phyloP scores from a whole-genome alignment of 495 filamentous ascomycete genomes.

The Staphylotrichum tortipilum region DNA sequence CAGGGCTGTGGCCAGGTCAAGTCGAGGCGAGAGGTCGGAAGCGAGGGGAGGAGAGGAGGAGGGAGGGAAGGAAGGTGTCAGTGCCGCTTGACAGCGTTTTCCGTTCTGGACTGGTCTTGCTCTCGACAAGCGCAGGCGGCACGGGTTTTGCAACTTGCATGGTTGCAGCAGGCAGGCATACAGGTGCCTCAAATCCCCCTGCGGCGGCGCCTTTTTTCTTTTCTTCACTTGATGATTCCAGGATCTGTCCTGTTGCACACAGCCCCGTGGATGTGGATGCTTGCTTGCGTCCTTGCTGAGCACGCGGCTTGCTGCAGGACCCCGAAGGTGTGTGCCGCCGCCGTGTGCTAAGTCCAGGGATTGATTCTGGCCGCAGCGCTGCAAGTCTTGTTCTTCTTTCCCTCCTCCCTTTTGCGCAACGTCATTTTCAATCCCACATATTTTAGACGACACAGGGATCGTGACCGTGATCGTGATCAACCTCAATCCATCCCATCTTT shows the following conservation, averaged over 20 bases:
- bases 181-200: neutral
- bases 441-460: neutral
- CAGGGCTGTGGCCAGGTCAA: too few relatives aligned
- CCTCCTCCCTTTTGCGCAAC: slow-evolving; percentile 2
- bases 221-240: neutral
- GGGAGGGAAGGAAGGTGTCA: neutral
- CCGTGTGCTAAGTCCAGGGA: too few relatives aligned
- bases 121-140: neutral
- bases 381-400: neutral
- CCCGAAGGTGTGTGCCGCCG: too few relatives aligned
- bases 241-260: neutral
- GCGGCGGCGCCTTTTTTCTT: neutral
- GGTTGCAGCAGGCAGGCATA: too few relatives aligned
- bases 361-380: neutral
- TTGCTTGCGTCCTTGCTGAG: slow-evolving; percentile 2
- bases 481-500: neutral
- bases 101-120: too few relatives aligned
- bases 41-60: too few relatives aligned
- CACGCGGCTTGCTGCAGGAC: too few relatives aligned
- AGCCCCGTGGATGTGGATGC: neutral
- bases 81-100: too few relatives aligned
- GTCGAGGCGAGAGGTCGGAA: too few relatives aligned
- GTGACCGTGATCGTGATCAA: slow-evolving; percentile 1
- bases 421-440: neutral
- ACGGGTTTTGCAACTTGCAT: neutral